These are phyloP conservation scores for Afroboletus lepidellus DNA, from an alignment of 1,284 basidiomycete genomes.

Conservation along the genomic window DNA sequence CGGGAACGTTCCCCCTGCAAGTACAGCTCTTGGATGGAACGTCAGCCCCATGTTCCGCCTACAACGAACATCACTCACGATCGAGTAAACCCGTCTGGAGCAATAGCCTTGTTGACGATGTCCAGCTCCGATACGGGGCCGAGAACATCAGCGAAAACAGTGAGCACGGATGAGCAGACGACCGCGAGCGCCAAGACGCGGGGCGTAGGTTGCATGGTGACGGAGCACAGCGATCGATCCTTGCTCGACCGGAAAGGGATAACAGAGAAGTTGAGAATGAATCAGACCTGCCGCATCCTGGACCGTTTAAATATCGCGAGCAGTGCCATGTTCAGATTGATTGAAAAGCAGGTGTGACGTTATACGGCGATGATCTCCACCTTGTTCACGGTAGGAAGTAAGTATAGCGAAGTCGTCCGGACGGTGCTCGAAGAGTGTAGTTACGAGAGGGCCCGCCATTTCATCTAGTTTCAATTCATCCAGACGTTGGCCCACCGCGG, in stretches of 20 bases:
- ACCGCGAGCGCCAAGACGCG: not conserved
- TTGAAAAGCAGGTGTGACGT: not conserved
- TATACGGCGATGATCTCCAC: not conserved
- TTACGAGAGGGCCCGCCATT: not conserved
- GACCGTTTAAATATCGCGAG: not conserved
- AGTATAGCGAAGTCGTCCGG: not conserved
- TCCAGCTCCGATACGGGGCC: slow-evolving; percentile 12
- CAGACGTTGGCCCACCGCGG: not conserved
- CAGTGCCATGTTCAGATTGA: not conserved
- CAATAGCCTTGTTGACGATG: slow-evolving; percentile 28
- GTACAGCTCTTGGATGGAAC: not conserved
- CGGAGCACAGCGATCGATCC: not conserved
- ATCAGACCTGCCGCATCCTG: not conserved
- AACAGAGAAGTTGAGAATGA: not conserved
- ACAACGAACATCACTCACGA: slow-evolving; percentile 11
- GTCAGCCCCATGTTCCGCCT: not conserved
- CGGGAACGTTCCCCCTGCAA: not conserved
- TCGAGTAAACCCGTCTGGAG: slow-evolving; percentile 26
- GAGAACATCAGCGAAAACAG: slow-evolving; percentile 10
- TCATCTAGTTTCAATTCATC: not conserved
- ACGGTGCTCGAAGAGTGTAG: not conserved
- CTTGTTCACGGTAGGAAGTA: not conserved
- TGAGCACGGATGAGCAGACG: not conserved
- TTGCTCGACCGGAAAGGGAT: not conserved
- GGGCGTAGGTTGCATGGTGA: not conserved